These are phyloP conservation scores for Kwoniella shivajii DNA, from an alignment of 1,284 basidiomycete genomes.

Conservation along the genomic window DNA sequence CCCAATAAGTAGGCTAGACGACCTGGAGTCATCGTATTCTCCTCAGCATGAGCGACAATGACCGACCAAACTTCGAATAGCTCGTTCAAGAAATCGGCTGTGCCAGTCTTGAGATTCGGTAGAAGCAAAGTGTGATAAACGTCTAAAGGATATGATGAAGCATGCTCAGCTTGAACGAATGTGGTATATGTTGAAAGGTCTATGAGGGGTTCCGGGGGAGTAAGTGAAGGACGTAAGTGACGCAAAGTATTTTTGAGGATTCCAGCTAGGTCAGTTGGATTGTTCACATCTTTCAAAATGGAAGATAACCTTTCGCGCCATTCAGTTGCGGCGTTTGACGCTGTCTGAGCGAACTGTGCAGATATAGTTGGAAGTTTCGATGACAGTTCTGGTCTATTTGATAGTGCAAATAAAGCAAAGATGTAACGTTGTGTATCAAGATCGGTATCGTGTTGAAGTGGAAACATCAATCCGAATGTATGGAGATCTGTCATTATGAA, in stretches of 20 bases:
- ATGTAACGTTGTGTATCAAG: conserved; percentile 31
- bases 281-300: conserved; percentile 20
- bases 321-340: conserved; percentile 1
- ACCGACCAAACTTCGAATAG: conserved; percentile 42
- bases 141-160: conserved; percentile 37
- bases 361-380: conserved; percentile 33
- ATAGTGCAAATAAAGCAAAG: conserved; percentile 29
- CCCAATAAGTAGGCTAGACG: conserved; percentile 38
- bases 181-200: conserved; percentile 23
- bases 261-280: conserved; percentile 35
- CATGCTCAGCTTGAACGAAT: conserved; percentile 42
- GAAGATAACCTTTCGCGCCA: conserved; percentile 24
- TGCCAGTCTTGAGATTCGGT: conserved; percentile 16
- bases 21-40: conserved; percentile 36
- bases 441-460: conserved; percentile 22
- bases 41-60: conserved; percentile 36
- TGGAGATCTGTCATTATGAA: conserved; percentile 26
- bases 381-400: conserved; percentile 25
- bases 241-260: conserved; percentile 35
- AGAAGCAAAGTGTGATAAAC: conserved; percentile 35
- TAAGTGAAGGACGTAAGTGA: conserved; percentile 13
- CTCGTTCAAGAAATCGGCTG: conserved; percentile 28
- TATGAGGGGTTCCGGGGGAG: background rate
- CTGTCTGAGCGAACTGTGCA: conserved; percentile 7
- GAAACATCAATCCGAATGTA: conserved; percentile 38